These are phyloP conservation scores for Aeschynomene evenia DNA, from an alignment of 306 rosid genomes.

Conservation along the genomic window DNA sequence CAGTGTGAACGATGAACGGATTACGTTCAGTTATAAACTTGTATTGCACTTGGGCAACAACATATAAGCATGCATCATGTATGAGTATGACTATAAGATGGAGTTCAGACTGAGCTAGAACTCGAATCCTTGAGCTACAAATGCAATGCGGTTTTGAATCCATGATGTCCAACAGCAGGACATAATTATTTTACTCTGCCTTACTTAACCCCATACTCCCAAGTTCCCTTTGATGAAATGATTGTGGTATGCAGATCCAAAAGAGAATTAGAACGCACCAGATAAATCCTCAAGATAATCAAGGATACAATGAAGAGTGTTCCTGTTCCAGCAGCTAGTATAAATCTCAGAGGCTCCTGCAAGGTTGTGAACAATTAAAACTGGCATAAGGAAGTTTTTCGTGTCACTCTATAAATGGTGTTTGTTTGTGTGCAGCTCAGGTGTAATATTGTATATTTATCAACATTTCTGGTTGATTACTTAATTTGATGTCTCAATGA, in stretches of 20 bases:
- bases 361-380: constrained; percentile 23
- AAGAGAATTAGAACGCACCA: constrained; percentile 53
- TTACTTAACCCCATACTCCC: not conserved
- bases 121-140: not conserved
- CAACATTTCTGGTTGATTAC: constrained; percentile 3
- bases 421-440: not conserved
- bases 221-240: constrained; percentile 10
- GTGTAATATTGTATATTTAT: not conserved
- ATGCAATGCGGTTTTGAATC: constrained; percentile 1
- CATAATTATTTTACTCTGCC: constrained; percentile 17
- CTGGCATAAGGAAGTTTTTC: constrained; percentile 7
- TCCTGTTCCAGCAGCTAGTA: constrained; percentile 96
- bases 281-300: constrained; percentile 81
- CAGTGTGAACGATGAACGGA: not conserved
- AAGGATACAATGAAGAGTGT: constrained; percentile 88
- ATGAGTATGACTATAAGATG: not conserved
- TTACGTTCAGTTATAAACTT: constrained; percentile 10
- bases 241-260: not conserved
- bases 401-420: not conserved
- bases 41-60: constrained; percentile 13
- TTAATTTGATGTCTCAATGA: constrained; percentile 16
- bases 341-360: constrained; percentile 93
- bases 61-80: not conserved
- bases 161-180: not conserved
- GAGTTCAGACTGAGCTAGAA: not conserved